Conservation (phyloP, 2,329 filamentous ascomycete genomes). For the Scedosporium minutisporum region DNA sequence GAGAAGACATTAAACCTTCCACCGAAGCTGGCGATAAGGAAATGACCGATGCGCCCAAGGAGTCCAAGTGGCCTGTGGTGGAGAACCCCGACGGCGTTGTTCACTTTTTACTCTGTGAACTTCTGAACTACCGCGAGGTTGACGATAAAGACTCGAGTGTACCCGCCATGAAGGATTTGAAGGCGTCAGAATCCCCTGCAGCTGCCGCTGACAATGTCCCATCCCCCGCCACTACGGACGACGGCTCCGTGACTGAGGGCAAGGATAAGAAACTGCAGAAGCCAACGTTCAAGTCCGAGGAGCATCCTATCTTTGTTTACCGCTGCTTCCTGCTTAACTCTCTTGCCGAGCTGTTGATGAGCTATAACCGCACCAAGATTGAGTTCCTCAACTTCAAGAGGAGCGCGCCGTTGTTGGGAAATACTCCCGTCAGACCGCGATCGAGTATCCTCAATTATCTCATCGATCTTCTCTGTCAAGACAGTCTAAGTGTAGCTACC, state of each 20-base stretch:
- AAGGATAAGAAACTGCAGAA: constrained; percentile 59
- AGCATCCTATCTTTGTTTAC: constrained; percentile 94
- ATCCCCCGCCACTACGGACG: constrained; percentile 19
- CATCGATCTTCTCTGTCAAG: constrained; percentile 58
- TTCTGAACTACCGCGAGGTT: constrained; percentile 85
- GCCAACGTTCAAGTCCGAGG: constrained; percentile 74
- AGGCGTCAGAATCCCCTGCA: neutral
- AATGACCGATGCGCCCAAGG: constrained; percentile 59
- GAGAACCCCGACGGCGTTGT: constrained; percentile 93
- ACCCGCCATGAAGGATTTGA: constrained; percentile 11
- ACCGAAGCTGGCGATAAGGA: constrained; percentile 51
- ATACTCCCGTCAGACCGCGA: constrained; percentile 87
- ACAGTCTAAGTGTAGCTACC: constrained; percentile 55
- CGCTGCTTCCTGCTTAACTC: constrained; percentile 91
- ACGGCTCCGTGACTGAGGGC: constrained; percentile 24
- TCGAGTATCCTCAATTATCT: constrained; percentile 91
- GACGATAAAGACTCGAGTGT: constrained; percentile 50
- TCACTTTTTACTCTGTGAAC: constrained; percentile 85
- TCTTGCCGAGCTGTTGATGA: constrained; percentile 78
- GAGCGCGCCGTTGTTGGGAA: constrained; percentile 72
- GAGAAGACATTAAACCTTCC: constrained; percentile 45
- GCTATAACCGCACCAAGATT: constrained; percentile 89
- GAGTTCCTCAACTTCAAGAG: constrained; percentile 99
- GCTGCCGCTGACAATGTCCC: neutral
- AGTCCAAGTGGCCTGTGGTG: constrained; percentile 73